Base-by-base conservation (phyloP, 768 basidiomycete species). In the Kwoniella dejecticola region DNA sequence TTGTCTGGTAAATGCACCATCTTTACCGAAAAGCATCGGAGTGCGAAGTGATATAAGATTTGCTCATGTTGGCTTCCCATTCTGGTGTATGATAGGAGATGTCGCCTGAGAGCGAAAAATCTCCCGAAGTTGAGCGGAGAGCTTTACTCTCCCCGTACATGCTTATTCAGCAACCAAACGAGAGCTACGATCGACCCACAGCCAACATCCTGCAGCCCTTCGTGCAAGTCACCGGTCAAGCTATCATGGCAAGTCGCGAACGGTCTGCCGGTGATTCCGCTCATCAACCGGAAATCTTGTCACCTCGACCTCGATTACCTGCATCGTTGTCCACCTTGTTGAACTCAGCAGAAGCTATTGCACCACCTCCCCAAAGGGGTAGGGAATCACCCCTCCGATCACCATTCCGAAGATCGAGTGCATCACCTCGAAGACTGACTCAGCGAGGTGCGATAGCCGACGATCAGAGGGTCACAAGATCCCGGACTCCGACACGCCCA, bases 231-330 rank as follows among this genome's bases (percentile, higher is more conserved):
- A 24, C 5, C 5, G n/a, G 48, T 30, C 30, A 36, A 30, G 11
- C 13, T 23, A 6, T 15, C 11, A 0, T 50, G 29, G 12, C 17
- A n/a, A 2, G 6, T 17, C 30, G 29, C 30, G 17, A 19, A 19
- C 17, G 13, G 27, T 31, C 48, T 15, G 15, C 17, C 26, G 23
- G 10, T 31, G 13, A 29, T 19, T 31, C 46, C 8, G 17, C 12
- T 26, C 46, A 47, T 26, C n/a, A 8, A 11, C 46, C 13, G 15
- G 46, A 47, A 26, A 50, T 50, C 30, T 8, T 50, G 10, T 50
- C 48, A 21, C 48, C 48, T 31, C 27, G 30, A 31, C 48, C 48
- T 17, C 21, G 48, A 21, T n/a, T 50, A n/a, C 48, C 48, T 15
- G 15, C 48, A 13, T 50, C 48, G 13, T 7, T 50, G 7, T 50